phyloP scores from a whole-genome alignment of 176 grass and related monocot species.

The Zea mays region Zm-B73-REFERENCE-NAM-5.0 NC_050098.1:27472001-27472500 shows the following conservation, averaged over 20 bases:
- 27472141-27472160: neutral
- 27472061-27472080: neutral
- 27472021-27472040: neutral
- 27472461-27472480: conserved; percentile 76
- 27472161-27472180: neutral
- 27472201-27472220: conserved; percentile 21
- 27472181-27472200: neutral
- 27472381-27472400: conserved; percentile 94
- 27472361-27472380: conserved; percentile 80
- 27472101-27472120: neutral
- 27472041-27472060: neutral
- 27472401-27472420: conserved; percentile 95
- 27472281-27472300: conserved; percentile 95
- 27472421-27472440: conserved; percentile 87
- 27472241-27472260: conserved; percentile 82
- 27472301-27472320: conserved; percentile 86
- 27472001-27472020: neutral
- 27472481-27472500: conserved; percentile 96
- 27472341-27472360: conserved; percentile 90
- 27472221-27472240: conserved; percentile 57
- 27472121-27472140: neutral
- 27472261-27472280: conserved; percentile 97
- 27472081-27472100: neutral
- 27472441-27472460: conserved; percentile 96
- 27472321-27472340: conserved; percentile 90